Base-by-base conservation (phyloP, 2,329 filamentous ascomycete genomes). In the Cadophora sp. region DNA sequence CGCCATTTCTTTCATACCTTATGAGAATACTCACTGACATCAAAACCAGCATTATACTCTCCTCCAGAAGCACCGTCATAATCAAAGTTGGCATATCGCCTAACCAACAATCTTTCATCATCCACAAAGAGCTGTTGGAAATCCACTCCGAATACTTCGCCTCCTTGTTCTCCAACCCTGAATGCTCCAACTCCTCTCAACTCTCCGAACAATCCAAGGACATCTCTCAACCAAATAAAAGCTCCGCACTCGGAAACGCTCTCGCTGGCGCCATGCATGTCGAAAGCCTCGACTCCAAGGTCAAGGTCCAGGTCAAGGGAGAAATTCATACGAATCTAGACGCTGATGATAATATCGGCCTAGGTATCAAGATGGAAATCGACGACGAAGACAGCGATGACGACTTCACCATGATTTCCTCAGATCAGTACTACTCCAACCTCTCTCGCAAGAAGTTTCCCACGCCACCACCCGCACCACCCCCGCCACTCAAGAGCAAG, bases 101-200 rank as follows among this genome's bases (percentile, higher is more conserved):
- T 8, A 39, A 39, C 36, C 36, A 39, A 13, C 36, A 39, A 39
- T 39, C 36, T 39, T 39, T 39, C 8, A 2, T 39, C 36, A 39
- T 62, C 45, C 59, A 62, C 18, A 62, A 62, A 41, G 58, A 60
- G 22, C 45, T 51, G 3, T 33, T 62, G 3, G 20, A 27, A 16
- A 20, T 62, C 11, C 45, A 62, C 45, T 62, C 59, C 1, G 58
- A 36, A 3, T 60, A 47, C n/a, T 60, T 60, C 8, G 58, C 45
- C 16, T 22, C 43, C 20, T 18, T 62, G 0, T 51, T 62, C 24
- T 48, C 24, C 14, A 45, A 5, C 14, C 11, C 27, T 36, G n/a
- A 14, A 41, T 11, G 27, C 14, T 13, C 8, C 14, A 16, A 24
- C 6, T 5, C 24, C 50, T 16, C 20, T 16, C 50, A 36, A 30